Evolutionary conservation across 176 grass and related monocot species (phyloP).

Genomic region (Themeda triandra): DNA sequence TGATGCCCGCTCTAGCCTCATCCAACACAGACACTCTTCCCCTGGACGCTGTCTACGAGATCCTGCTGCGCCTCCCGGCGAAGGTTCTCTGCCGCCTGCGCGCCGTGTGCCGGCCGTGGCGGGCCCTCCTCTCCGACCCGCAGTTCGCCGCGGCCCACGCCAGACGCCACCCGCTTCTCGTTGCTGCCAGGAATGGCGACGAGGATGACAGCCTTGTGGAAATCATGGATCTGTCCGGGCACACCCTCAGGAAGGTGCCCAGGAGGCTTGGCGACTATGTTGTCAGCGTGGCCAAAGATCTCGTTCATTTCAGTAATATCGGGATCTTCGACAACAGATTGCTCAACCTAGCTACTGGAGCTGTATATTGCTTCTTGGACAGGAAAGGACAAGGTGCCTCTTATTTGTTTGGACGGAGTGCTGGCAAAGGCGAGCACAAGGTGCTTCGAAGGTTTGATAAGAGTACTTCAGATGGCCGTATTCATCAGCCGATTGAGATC

Average conservation of each 20-base stretch:
- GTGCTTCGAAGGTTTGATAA: not conserved
- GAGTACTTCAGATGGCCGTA: fast-evolving
- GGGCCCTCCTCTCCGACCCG: too few species aligned
- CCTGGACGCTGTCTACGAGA: not conserved
- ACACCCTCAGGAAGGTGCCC: not conserved
- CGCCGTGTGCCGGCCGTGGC: not conserved
- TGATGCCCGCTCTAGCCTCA: not conserved
- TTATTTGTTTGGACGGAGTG: not conserved
- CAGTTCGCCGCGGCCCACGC: not conserved
- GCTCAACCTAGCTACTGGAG: too few species aligned
- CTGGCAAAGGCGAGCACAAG: not conserved
- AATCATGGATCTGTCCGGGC: not conserved
- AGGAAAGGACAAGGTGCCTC: not conserved
- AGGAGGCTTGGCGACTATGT: not conserved
- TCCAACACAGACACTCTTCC: not conserved
- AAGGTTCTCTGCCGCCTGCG: not conserved
- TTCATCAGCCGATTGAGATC: not conserved
- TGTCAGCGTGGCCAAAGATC: not conserved
- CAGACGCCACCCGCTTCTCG: not conserved
- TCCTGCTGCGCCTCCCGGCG: not conserved
- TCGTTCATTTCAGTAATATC: too few species aligned
- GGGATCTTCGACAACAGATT: too few species aligned
- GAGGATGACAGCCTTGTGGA: not conserved
- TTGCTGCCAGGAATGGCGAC: not conserved
- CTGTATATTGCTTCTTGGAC: too few species aligned